Conservation (phyloP, 306 rosid genomes). For the Vicia faba region DNA sequence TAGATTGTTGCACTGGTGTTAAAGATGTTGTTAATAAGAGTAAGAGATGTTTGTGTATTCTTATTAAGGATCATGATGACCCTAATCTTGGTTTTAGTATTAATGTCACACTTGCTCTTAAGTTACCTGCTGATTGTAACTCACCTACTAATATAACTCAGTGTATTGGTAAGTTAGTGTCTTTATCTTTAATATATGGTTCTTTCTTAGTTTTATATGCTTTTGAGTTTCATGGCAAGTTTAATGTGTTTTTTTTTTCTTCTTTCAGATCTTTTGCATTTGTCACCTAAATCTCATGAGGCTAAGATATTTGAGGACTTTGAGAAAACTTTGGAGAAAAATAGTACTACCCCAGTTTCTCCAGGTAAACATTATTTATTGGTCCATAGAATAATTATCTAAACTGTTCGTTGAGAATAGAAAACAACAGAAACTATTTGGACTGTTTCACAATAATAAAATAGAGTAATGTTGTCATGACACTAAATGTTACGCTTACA, state of each 20-base stretch:
- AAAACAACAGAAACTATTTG: too few relatives aligned
- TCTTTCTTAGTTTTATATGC: neutral
- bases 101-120: constrained; percentile 62
- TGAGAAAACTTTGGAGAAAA: constrained; percentile 21
- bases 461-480: too few relatives aligned
- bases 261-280: constrained; percentile 68
- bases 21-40: constrained; percentile 55
- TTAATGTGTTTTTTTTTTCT: neutral
- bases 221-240: neutral
- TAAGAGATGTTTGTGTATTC: constrained; percentile 68
- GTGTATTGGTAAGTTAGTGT: constrained; percentile 56
- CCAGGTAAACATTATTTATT: constrained; percentile 42
- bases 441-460: too few relatives aligned
- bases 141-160: constrained; percentile 52
- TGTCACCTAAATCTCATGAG: constrained; percentile 58
- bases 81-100: constrained; percentile 67
- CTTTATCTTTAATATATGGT: neutral
- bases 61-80: constrained; percentile 68
- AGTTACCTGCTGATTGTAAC: constrained; percentile 58
- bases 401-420: neutral
- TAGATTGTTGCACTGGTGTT: constrained; percentile 73
- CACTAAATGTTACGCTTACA: too few relatives aligned
- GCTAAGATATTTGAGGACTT: constrained; percentile 62
- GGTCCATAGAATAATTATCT: neutral
- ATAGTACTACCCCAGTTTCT: constrained; percentile 22